phyloP scores from a whole-genome alignment of 176 grass and related monocot genomes.

The Puya raimondii region DNA sequence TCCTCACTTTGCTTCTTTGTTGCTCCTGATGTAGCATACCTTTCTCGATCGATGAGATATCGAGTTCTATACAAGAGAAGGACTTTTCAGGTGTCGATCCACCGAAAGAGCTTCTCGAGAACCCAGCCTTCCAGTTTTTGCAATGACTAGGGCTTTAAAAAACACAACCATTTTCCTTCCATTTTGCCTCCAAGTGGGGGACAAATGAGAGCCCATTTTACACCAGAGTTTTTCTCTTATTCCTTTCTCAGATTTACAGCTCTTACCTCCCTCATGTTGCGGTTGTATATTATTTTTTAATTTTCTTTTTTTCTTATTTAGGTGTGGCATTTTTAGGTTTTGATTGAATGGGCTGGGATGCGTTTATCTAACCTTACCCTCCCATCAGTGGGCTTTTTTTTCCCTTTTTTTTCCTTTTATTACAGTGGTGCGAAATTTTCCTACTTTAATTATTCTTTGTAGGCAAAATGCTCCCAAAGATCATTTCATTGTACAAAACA shows the following conservation, averaged over 20 bases:
- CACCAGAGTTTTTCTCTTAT: background rate
- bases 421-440: background rate
- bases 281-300: background rate
- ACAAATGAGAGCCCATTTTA: background rate
- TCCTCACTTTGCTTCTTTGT: background rate
- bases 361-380: background rate
- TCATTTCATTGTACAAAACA: background rate
- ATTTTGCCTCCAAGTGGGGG: background rate
- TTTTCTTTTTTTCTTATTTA: background rate
- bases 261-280: background rate
- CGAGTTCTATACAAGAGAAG: slow-evolving; percentile 52
- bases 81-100: slow-evolving; percentile 47
- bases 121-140: slow-evolving; percentile 59
- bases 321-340: background rate
- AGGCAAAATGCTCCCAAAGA: background rate
- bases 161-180: background rate
- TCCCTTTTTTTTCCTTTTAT: background rate
- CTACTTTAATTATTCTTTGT: background rate
- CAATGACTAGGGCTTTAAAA: slow-evolving; percentile 29
- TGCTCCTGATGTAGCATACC: slow-evolving; percentile 55
- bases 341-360: background rate
- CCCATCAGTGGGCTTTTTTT: background rate
- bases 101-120: slow-evolving; percentile 50
- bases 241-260: background rate
- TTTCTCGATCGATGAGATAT: slow-evolving; percentile 65